Conservation (phyloP, 345 rosid species). For the Moricandia arvensis region DNA sequence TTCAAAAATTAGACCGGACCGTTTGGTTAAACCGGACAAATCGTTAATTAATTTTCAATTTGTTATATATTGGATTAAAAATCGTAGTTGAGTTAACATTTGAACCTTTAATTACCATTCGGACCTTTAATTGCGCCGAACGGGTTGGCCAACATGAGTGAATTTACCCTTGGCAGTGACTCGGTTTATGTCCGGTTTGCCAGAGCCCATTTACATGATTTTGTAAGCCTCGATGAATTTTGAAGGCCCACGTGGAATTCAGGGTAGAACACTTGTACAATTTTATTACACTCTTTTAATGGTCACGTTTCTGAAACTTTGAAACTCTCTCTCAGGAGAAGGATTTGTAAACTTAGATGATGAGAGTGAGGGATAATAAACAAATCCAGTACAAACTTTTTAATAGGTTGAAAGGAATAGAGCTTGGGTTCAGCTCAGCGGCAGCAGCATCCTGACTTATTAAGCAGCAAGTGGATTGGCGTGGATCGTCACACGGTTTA, state of each 20-base stretch:
- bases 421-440: not conserved
- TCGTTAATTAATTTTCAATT: too few relatives aligned
- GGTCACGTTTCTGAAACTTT: not conserved
- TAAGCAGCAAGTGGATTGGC: slow-evolving; percentile 97
- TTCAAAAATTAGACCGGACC: too few relatives aligned
- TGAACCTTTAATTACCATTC: too few relatives aligned
- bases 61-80: too few relatives aligned
- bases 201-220: not conserved
- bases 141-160: not conserved
- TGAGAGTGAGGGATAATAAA: not conserved
- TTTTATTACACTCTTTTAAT: not conserved
- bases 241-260: not conserved
- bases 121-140: slow-evolving; percentile 27
- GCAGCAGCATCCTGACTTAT: slow-evolving; percentile 29
- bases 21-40: too few relatives aligned
- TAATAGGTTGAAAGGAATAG: not conserved
- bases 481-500: slow-evolving; percentile 90
- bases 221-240: not conserved
- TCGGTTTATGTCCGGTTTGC: not conserved
- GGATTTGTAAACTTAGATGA: not conserved
- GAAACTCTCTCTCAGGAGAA: not conserved
- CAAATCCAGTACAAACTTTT: not conserved
- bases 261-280: not conserved
- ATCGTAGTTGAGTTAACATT: too few relatives aligned
- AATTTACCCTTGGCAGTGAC: not conserved